Evolutionary conservation across 805 yeast genomes (phyloP), one percentile per base, ranked within the genome.

Genomic region (Wickerhamiella bombiphila): DNA sequence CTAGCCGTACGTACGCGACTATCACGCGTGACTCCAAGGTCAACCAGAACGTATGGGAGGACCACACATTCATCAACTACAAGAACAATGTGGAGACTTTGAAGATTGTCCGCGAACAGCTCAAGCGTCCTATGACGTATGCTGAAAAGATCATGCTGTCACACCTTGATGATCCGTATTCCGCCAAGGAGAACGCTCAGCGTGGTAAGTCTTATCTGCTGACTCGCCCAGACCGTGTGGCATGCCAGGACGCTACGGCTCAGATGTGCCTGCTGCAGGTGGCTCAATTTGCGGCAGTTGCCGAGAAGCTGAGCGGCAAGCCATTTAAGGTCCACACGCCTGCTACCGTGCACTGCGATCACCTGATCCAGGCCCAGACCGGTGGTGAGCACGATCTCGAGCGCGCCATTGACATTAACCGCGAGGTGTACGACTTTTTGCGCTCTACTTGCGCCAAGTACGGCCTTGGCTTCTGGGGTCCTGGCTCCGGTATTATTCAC

Each of bases 191-290:
- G 64, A 76, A 79, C 47, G 74, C 80, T 51, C 72, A 65, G 62
- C 78, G 97, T 61, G 96, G 97, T 58, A 72, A 74, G 41, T 78
- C 91, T 35, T 88, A 88, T 66, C 71, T 86, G 63, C 88, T 88
- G 66, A 72, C 88, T 59, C 78, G 93, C 65, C 97, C 97, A 39
- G 97, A 86, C 63, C 76, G 97, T 63, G 96, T 88, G 44, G 96
- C 96, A 35, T 85, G 94, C 80, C 97, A 86, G 69, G 97, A 86
- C 69, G 97, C 97, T 41, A 83, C 95, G 42, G 96, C 96, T 41
- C 97, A 86, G 69, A 86, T 86, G 97, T 95, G 96, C 40, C 72
- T 86, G 51, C 68, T 86, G 56, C 97, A 86, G 68, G 44, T 46
- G 17, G 50, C 47, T 39, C 50, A 46, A 41, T 46, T 46, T 26